These are phyloP conservation scores for Paraphoma sp. DNA, from an alignment of 2,329 filamentous ascomycete species.

Conservation along the genomic window DNA sequence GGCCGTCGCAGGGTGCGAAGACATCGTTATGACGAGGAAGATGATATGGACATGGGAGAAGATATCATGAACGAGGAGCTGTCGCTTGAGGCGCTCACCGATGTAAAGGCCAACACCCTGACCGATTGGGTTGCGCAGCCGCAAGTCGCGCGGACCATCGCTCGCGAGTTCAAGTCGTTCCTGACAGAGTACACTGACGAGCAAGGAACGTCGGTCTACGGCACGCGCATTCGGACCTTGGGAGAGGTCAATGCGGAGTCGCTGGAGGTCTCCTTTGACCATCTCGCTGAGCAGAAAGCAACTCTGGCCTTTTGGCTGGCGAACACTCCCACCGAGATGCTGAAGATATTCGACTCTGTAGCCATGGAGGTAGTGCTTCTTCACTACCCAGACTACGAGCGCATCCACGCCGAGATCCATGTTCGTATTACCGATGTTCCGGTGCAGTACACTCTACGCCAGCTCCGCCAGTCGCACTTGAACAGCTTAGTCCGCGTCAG, in stretches of 20 bases:
- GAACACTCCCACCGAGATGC: slow-evolving; percentile 92
- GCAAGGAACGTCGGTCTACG: slow-evolving; percentile 89
- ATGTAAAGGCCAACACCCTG: slow-evolving; percentile 91
- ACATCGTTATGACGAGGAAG: slow-evolving; percentile 93
- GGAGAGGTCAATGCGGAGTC: slow-evolving; percentile 97
- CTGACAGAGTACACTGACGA: slow-evolving; percentile 94
- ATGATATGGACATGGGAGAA: slow-evolving; percentile 85
- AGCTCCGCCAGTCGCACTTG: slow-evolving; percentile 91
- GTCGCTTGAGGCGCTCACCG: slow-evolving; percentile 85
- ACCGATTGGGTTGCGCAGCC: slow-evolving; percentile 95
- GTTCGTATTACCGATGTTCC: slow-evolving; percentile 95
- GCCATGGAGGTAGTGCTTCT: slow-evolving; percentile 96
- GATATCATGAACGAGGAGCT: slow-evolving; percentile 97
- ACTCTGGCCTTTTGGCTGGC: slow-evolving; percentile 95
- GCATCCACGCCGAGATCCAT: slow-evolving; percentile 97
- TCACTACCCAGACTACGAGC: slow-evolving; percentile 96
- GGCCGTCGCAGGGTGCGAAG: slow-evolving; percentile 84
- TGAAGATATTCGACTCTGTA: slow-evolving; percentile 95
- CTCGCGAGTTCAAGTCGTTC: slow-evolving; percentile 96
- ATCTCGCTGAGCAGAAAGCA: slow-evolving; percentile 88
- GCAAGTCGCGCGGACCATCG: slow-evolving; percentile 89
- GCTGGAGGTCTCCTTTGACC: slow-evolving; percentile 93
- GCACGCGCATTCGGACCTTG: slow-evolving; percentile 90
- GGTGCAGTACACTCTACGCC: slow-evolving; percentile 91
- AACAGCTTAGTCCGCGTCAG: slow-evolving; percentile 95